Evolutionary conservation across 306 rosid species (phyloP), one percentile per base, ranked within the genome.

Genomic region (Acacia melanoxylon): DNA sequence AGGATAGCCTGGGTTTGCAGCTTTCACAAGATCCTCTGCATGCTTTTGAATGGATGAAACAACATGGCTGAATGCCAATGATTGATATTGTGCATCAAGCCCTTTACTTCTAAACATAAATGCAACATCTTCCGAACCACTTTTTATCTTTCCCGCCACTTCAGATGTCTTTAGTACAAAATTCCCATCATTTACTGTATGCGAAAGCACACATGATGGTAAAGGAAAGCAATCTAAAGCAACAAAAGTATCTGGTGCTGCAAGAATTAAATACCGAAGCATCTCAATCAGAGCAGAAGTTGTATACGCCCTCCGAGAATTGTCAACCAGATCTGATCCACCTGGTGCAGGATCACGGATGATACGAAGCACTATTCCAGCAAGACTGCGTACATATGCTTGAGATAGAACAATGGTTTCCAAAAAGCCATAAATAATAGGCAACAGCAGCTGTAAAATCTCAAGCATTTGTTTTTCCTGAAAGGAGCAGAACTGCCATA

Each of bases 191-290:
- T 86, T 90, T 65, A 81, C 85, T 29, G 91, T 59, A 87, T 90
- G 90, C 40, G 98, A 90, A 78, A 87, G 87, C 62, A 95, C 93
- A 91, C 87, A 95, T 15, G 91, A 83, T 69, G 97, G 98, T 75
- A 95, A 84, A 10, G 98, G 98, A 82, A 95, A 95, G 89, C 97
- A 95, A 89, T 95, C 97, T 88, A 93, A 81, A 74, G 97, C 91
- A 70, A 95, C 98, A 89, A 95, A 95, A 44, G 98, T 91, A 75
- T 95, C 97, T 4, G 98, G 98, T 63, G 88, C 94, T 67, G 92
- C 88, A 74, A 90, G 87, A 83, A 91, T 90, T 76, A 95, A 87
- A 88, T 95, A 95, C 29, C 92, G 95, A 48, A 95, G 92, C 98
- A 95, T 93, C 90, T 95, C 98, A 85, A 89, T 90, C 83, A 95